phyloP scores from a whole-genome alignment of 1,284 basidiomycete genomes.

The Trichosporon sp. region DNA sequence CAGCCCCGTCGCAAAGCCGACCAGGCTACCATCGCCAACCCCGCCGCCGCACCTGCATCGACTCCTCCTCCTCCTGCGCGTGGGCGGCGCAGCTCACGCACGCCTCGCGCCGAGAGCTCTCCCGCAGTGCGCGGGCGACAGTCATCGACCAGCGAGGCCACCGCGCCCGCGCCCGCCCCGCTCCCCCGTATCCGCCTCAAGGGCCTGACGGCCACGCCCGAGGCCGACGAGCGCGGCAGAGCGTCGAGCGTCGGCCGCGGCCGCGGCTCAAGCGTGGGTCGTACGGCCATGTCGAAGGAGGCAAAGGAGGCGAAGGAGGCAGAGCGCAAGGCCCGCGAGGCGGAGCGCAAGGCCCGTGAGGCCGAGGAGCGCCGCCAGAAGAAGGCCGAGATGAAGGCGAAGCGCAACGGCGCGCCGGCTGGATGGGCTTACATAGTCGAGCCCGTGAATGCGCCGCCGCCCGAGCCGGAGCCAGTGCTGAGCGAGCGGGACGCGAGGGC shows the following conservation, averaged over 20 bases:
- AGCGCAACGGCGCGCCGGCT: constrained; percentile 36
- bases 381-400: constrained; percentile 12
- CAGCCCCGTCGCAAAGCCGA: not conserved
- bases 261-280: too few relatives aligned
- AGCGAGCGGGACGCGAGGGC: constrained; percentile 8
- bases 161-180: not conserved
- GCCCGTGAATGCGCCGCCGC: constrained; percentile 5
- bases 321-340: not conserved
- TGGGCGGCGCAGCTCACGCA: too few relatives aligned
- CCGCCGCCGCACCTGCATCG: too few relatives aligned
- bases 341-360: not conserved
- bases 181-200: not conserved
- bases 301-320: not conserved
- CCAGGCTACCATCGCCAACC: not conserved
- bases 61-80: too few relatives aligned
- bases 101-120: not conserved
- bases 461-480: not conserved
- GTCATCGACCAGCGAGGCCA: not conserved
- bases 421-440: constrained; percentile 30
- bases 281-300: too few relatives aligned
- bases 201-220: not conserved
- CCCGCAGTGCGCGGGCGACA: not conserved
- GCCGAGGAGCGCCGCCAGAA: not conserved
- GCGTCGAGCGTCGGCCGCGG: too few relatives aligned
- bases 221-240: not conserved